Percentiles rank a stretch among this genome's conserved stretches.
Conservation (phyloP, 176 grass and related monocot species). For the Echinochloa phyllopogon region DNA sequence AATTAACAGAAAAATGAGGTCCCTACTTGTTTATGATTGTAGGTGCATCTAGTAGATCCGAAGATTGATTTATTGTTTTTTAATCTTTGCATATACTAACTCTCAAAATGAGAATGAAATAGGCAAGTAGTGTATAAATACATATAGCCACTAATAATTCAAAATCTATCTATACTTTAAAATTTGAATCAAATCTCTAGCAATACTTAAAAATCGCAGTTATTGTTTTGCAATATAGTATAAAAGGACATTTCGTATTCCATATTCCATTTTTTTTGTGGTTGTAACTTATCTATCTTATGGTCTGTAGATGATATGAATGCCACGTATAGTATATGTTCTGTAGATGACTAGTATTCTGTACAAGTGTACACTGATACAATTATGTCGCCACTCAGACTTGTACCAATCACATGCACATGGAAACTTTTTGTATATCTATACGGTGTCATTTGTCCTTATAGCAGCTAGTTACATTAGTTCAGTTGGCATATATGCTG, state of each 20-base stretch:
- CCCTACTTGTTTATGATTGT: background rate
- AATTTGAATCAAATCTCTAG: background rate
- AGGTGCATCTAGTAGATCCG: background rate
- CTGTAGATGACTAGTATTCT: slow-evolving; percentile 33
- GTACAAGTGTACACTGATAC: slow-evolving; percentile 37
- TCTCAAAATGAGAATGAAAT: background rate
- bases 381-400: slow-evolving; percentile 46
- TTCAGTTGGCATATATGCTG: background rate
- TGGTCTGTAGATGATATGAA: slow-evolving; percentile 4
- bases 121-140: background rate
- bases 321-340: slow-evolving; percentile 10
- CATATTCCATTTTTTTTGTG: background rate
- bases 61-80: background rate
- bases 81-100: background rate
- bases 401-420: slow-evolving; percentile 25
- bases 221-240: background rate
- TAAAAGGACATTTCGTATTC: slow-evolving; percentile 16
- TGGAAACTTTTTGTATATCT: background rate
- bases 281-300: slow-evolving; percentile 27
- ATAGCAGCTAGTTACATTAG: background rate
- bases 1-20: background rate
- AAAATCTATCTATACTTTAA: background rate
- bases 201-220: background rate
- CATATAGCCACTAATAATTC: background rate
- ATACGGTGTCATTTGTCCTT: background rate